Conservation (phyloP, 2,329 filamentous ascomycete species). For the Corinectria fuckeliana region DNA sequence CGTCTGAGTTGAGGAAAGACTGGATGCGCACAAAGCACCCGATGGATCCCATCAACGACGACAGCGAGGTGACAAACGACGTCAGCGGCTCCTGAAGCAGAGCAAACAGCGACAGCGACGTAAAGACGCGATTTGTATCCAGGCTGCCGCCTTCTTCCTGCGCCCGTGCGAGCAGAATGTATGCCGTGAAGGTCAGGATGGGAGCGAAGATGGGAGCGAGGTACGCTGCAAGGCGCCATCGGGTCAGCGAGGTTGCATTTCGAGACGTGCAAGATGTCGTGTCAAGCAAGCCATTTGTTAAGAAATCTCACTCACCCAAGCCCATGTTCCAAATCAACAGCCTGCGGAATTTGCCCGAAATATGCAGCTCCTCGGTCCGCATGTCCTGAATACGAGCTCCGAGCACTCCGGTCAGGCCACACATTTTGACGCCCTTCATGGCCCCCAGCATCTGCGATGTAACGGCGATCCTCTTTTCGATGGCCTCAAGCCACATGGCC, state of each 20-base stretch:
- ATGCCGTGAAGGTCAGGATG: constrained; percentile 20
- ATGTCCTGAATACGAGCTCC: constrained; percentile 17
- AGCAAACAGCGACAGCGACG: constrained; percentile 24
- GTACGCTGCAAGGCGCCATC: constrained; percentile 1
- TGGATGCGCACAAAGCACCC: constrained; percentile 28
- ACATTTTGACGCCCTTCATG: constrained; percentile 45
- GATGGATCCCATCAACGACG: constrained; percentile 24
- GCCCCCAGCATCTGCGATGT: constrained; percentile 39
- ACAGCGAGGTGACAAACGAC: constrained; percentile 18
- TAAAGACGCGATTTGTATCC: constrained; percentile 28
- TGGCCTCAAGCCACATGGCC: constrained; percentile 37
- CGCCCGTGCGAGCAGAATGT: constrained; percentile 23
- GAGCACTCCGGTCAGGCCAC: constrained; percentile 32
- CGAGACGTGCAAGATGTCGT: neutral
- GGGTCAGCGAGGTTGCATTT: neutral
- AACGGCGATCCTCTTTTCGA: constrained; percentile 37
- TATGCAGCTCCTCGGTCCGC: constrained; percentile 15
- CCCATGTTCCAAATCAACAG: constrained; percentile 31
- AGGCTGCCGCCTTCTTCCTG: constrained; percentile 9
- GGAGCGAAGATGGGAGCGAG: constrained; percentile 28
- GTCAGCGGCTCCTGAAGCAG: constrained; percentile 20
- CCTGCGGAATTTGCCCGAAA: constrained; percentile 21
- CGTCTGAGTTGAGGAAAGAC: constrained; percentile 19
- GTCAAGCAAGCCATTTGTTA: no score
- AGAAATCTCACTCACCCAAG: constrained; percentile 9